A percentile compares a stretch with the other conserved stretches of the same genome.
These are phyloP conservation scores for Malus hybrid DNA, from an alignment of 331 rosid species.

Conservation along the genomic window DNA sequence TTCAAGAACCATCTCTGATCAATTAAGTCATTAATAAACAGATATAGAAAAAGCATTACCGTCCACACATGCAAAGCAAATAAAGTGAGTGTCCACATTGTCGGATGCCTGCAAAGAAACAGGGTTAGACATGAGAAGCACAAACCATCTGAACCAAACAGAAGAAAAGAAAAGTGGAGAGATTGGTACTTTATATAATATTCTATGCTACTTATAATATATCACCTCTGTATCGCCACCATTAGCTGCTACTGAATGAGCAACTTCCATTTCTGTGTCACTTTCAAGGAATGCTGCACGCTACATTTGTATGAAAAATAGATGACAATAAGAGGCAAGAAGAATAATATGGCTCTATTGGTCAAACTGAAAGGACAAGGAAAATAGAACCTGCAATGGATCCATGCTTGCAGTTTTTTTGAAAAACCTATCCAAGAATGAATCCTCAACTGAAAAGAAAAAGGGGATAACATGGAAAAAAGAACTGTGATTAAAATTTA, in stretches of 20 bases:
- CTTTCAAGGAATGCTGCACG: conserved; percentile 87
- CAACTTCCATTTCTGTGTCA: conserved; percentile 84
- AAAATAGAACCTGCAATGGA: conserved; percentile 59
- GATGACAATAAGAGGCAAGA: conserved; percentile 9
- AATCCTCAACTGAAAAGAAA: conserved; percentile 52
- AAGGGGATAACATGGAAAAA: conserved; percentile 1
- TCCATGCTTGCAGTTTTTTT: conserved; percentile 73
- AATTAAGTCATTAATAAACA: not conserved
- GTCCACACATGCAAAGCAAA: conserved; percentile 70
- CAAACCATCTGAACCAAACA: not conserved
- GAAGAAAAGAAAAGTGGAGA: not conserved
- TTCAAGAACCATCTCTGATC: not conserved
- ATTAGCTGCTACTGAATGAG: conserved; percentile 86
- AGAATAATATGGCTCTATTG: not conserved
- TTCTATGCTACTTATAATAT: not conserved
- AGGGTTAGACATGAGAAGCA: not conserved
- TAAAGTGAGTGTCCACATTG: conserved; percentile 65
- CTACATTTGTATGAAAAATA: conserved; percentile 25
- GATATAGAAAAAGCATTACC: conserved; percentile 32
- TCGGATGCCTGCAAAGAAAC: conserved; percentile 57
- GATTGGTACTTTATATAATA: not conserved
- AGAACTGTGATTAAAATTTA: not conserved
- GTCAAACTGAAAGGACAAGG: not conserved
- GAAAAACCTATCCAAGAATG: conserved; percentile 78
- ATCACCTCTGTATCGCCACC: conserved; percentile 86